A percentile compares a stretch with the other conserved stretches of the same genome.
phyloP scores from a whole-genome alignment of 2,329 filamentous ascomycete species.

The Nannizzia gypsea region DNA sequence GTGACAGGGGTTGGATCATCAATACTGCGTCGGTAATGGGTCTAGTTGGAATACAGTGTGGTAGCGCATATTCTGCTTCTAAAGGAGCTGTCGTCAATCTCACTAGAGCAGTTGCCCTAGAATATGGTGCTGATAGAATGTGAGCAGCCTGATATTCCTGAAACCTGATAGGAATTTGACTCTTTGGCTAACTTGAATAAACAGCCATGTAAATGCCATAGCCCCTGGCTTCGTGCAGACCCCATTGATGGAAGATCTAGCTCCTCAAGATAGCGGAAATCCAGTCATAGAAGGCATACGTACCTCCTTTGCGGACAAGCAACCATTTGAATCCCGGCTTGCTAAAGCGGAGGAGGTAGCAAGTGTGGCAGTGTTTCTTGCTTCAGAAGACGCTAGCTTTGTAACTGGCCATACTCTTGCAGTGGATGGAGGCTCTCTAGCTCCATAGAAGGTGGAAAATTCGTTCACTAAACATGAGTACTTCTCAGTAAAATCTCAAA shows the following conservation, averaged over 20 bases:
- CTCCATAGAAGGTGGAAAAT: slow-evolving; percentile 7
- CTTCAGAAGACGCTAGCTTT: slow-evolving; percentile 37
- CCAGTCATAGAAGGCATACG: slow-evolving; percentile 10
- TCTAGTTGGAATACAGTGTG: slow-evolving; percentile 18
- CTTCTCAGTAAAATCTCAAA: neutral
- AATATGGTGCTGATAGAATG: slow-evolving; percentile 39
- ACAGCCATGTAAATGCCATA: slow-evolving; percentile 40
- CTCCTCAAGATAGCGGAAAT: slow-evolving; percentile 8
- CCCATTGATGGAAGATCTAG: slow-evolving; percentile 15
- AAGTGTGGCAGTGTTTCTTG: slow-evolving; percentile 34
- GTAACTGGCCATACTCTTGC: slow-evolving; percentile 36
- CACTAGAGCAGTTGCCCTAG: slow-evolving; percentile 39
- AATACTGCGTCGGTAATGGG: slow-evolving; percentile 26
- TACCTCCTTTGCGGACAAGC: slow-evolving; percentile 12
- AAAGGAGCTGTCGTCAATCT: slow-evolving; percentile 43
- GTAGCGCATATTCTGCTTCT: slow-evolving; percentile 33
- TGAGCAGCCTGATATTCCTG: neutral
- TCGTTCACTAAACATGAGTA: neutral
- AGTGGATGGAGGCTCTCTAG: slow-evolving; percentile 37
- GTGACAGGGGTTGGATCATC: slow-evolving; percentile 28
- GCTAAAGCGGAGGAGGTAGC: slow-evolving; percentile 27
- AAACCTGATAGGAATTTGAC: neutral
- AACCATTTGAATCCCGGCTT: slow-evolving; percentile 21
- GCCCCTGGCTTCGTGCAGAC: slow-evolving; percentile 39
- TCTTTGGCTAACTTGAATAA: neutral